These are phyloP conservation scores for Venturia pyrina DNA, from an alignment of 2,329 filamentous ascomycete species.

Conservation along the genomic window DNA sequence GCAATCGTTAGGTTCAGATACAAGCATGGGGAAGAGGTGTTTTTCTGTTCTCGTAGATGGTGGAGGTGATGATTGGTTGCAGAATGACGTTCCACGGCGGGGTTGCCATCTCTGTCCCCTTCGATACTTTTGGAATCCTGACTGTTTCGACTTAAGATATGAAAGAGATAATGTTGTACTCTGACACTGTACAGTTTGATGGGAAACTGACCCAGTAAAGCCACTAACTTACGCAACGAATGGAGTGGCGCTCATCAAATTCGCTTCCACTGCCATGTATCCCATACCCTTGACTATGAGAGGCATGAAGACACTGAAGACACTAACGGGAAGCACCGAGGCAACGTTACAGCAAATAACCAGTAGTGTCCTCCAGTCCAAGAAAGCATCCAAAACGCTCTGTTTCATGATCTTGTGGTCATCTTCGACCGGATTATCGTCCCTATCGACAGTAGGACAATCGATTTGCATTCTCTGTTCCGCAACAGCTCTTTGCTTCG, in stretches of 20 bases:
- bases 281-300: conserved; percentile 47
- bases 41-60: too few relatives aligned
- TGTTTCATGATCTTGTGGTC: conserved; percentile 32
- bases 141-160: too few relatives aligned
- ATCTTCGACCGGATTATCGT: neutral
- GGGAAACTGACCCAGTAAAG: too few relatives aligned
- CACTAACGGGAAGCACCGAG: conserved; percentile 47
- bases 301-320: conserved; percentile 54
- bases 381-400: conserved; percentile 42
- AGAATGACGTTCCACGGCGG: too few relatives aligned
- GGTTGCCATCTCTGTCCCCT: too few relatives aligned
- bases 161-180: too few relatives aligned
- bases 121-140: too few relatives aligned
- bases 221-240: conserved; percentile 24
- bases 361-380: conserved; percentile 48
- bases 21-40: too few relatives aligned
- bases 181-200: too few relatives aligned
- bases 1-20: conserved; percentile 25
- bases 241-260: conserved; percentile 53
- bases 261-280: conserved; percentile 41
- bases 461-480: conserved; percentile 35
- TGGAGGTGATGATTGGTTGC: too few relatives aligned
- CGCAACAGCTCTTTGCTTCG: conserved; percentile 36
- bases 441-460: conserved; percentile 16
- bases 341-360: conserved; percentile 55